Percentiles rank a stretch among this genome's conserved stretches.
Conservation (phyloP, 2,329 filamentous ascomycete species). For the Calonectria pteridis region DNA sequence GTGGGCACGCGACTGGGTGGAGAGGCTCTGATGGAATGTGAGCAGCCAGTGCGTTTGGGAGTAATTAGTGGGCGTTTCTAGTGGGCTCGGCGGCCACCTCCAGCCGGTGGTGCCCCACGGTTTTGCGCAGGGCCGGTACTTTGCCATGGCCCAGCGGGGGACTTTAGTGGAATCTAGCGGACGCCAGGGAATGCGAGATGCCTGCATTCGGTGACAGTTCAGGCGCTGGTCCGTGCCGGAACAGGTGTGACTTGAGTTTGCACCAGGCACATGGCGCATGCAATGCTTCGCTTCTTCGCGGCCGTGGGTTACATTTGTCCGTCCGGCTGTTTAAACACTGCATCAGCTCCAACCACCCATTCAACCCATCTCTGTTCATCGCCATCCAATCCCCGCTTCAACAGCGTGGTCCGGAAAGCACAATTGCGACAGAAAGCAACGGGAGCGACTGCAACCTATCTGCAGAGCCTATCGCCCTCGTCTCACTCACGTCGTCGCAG, state of each 20-base stretch:
- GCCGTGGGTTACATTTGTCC: constrained; percentile 5
- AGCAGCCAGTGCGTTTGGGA: background rate
- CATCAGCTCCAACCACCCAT: background rate
- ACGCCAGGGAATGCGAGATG: constrained; percentile 1
- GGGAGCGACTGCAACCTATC: background rate
- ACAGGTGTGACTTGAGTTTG: constrained; percentile 19
- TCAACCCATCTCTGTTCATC: background rate
- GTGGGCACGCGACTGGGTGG: constrained; percentile 35
- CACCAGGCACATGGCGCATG: constrained; percentile 27
- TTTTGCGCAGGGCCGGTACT: constrained; percentile 29
- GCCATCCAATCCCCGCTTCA: constrained; percentile 10
- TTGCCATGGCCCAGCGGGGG: constrained; percentile 7
- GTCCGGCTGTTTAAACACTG: constrained; percentile 2
- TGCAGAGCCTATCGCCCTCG: constrained; percentile 16
- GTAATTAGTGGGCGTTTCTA: constrained; percentile 5
- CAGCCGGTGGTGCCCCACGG: constrained; percentile 28
- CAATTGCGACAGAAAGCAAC: background rate
- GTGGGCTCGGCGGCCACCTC: constrained; percentile 2
- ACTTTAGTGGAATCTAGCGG: constrained; percentile 14
- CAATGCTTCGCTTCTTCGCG: constrained; percentile 13
- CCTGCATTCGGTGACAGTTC: constrained; percentile 7
- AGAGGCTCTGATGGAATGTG: constrained; percentile 22
- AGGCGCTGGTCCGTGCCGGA: constrained; percentile 18
- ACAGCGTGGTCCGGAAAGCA: constrained; percentile 2
- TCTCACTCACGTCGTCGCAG: constrained; percentile 28